Conservation (phyloP, 805 yeast species). For the Candida ipomoeae region DNA sequence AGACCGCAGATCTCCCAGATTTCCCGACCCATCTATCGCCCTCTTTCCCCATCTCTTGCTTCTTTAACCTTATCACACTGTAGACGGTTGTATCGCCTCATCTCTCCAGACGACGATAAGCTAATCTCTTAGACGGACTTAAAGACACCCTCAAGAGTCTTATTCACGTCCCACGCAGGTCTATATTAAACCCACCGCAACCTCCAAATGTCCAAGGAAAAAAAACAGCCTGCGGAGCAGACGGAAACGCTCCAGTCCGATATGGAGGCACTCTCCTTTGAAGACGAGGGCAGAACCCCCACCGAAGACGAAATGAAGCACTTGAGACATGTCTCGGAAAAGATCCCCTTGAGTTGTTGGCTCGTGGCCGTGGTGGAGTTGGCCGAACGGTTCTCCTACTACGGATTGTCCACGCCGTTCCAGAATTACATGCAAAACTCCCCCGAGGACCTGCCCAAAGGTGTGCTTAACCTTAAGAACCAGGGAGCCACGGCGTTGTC, state of each 20-base stretch:
- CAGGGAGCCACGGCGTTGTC: constrained; percentile 68
- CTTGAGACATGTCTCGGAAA: constrained; percentile 50
- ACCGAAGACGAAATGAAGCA: constrained; percentile 52
- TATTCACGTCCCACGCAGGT: too few species aligned
- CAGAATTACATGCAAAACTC: constrained; percentile 71
- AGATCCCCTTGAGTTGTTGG: constrained; percentile 54
- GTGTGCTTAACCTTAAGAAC: constrained; percentile 58
- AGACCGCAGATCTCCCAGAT: constrained; percentile 4
- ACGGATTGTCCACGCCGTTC: constrained; percentile 72
- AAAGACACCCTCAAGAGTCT: too few species aligned
- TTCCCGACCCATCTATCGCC: neutral
- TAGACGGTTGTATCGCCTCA: too few species aligned
- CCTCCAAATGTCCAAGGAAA: constrained; percentile 7
- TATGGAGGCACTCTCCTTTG: constrained; percentile 10
- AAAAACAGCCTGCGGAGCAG: constrained; percentile 5
- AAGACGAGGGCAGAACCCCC: constrained; percentile 40
- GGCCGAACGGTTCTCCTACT: constrained; percentile 77
- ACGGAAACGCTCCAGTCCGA: constrained; percentile 2
- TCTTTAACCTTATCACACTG: too few species aligned
- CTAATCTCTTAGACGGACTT: too few species aligned
- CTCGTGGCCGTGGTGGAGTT: constrained; percentile 69
- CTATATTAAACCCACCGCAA: neutral
- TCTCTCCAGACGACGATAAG: too few species aligned
- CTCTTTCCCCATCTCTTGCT: neutral
- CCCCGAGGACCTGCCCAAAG: constrained; percentile 37